Evolutionary conservation across 108 stramenopile species (phyloP), one percentile per base, ranked within the genome.

Genomic region (Nitzschia inconspicua): DNA sequence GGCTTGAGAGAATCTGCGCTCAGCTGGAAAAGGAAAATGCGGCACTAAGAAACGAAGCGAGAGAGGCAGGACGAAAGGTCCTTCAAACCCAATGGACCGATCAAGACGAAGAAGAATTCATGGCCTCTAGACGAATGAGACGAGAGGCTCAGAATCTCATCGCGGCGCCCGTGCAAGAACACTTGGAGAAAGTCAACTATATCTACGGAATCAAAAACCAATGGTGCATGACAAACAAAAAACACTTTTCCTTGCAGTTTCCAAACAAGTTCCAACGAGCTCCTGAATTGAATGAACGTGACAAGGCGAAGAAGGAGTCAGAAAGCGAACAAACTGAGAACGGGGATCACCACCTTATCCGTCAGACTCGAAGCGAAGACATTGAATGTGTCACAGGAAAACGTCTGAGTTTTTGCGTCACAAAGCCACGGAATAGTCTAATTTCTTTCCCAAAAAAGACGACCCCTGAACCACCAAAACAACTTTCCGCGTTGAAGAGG

Each of bases 191-290:
- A 4, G 63, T 64, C 0, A 47, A 64, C 23, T 47, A 59, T 29
- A 64, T 64, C 18, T 63, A 72, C 31, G 70, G 59, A 3, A 63
- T 64, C 4, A 72, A 72, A 40, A 72, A 72, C 28, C 70, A 63
- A 44, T 72, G 57, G 47, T 46, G 31, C 36, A 63, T 55, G 63
- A 64, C 60, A 4, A 44, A 63, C 63, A 72, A 73, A 39, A 23
- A 18, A 28, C 72, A 65, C 25, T 73, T 73, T 29, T 27, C 29
- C 16, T 44, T 73, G 9, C 18, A 3, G 14, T 46, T 62, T 34
- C 72, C 72, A 28, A 8, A 46, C 7, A 23, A 52, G 0, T 73
- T 73, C 46, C 63, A 65, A 44, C 55, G 72, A 23, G 72, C 72
- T 22, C 34, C 60, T 1, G 51, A 52, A 11, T 27, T 73, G 9